These are phyloP conservation scores for Nicotiana attenuata DNA, from an alignment of 257 asterid species.

Conservation along the genomic window DNA sequence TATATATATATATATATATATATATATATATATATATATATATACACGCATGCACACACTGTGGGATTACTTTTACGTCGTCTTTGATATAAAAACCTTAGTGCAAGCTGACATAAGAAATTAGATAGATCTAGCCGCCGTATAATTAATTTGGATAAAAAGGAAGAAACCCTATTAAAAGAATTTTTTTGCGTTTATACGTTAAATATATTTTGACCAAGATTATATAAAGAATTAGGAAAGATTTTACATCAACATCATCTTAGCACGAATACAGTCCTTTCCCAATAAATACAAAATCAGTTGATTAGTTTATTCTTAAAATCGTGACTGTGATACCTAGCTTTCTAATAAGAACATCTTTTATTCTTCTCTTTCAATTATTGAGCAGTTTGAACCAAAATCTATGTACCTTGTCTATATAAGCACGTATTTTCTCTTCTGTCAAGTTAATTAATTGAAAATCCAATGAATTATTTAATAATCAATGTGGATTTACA, in stretches of 20 bases:
- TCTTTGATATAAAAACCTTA: too few species aligned
- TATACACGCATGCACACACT: too few species aligned
- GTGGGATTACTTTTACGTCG: too few species aligned
- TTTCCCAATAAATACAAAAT: neutral
- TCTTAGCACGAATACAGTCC: neutral
- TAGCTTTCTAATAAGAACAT: neutral
- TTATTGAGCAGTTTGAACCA: neutral
- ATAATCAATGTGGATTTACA: neutral
- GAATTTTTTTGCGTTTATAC: neutral
- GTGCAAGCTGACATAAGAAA: too few species aligned
- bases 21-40: too few species aligned
- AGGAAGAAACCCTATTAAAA: too few species aligned
- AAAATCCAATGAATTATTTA: neutral
- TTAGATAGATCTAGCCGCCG: too few species aligned
- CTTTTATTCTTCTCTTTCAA: neutral
- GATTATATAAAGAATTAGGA: neutral
- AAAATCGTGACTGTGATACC: neutral
- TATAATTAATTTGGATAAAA: too few species aligned
- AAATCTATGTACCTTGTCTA: neutral
- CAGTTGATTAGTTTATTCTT: neutral
- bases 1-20: too few species aligned
- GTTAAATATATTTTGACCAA: neutral
- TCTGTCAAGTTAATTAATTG: neutral
- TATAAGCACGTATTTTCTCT: neutral
- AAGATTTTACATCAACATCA: neutral